Evolutionary conservation across 176 grass and related monocot genomes (phyloP), one percentile per base, ranked within the genome.

Genomic region (Themeda triandra): DNA sequence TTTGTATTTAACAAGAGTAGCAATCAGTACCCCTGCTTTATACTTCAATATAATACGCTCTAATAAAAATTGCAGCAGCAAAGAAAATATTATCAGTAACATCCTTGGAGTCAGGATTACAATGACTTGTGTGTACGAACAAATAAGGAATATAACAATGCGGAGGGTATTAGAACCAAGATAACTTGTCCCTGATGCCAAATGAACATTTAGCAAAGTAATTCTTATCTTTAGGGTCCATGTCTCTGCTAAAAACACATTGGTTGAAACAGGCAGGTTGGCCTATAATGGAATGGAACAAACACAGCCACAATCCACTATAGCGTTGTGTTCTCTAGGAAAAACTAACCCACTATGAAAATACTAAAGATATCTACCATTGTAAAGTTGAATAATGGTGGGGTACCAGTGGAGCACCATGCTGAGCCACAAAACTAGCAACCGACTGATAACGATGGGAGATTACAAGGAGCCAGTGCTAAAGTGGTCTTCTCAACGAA

Each of bases 381-480:
- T 1, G 13, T 17, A 23, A 73, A 84, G 54, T 66, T 56, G 3
- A 63, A 51, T 15, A 51, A 13, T 1, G 4, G 23, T 49, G 58
- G 51, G 6, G 6, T 56, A 56, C 51, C 51, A 23, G 2, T 18
- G 37, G 33, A 29, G 70, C n/a, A 27, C 10, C 67, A 71, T 21
- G 56, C 25, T 21, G 41, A 77, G 44, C 40, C 33, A 86, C 33
- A 86, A 56, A 40, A 86, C 82, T 51, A 70, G 83, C 66, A 39
- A 83, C 21, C 33, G 3, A 67, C 45, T 2, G 19, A 72, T n/a
- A 42, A 53, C 9, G 33, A 78, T 30, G 5, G 28, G 49, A 18
- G 25, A 64, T 1, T 65, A 17, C 21, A 37, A 10, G 71, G 48
- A 70, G 18, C 1, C 1, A 13, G 21, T 60, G 8, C 13, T 35